phyloP scores from a whole-genome alignment of 495 filamentous ascomycete species.

The Elaphomyces granulatus region DNA sequence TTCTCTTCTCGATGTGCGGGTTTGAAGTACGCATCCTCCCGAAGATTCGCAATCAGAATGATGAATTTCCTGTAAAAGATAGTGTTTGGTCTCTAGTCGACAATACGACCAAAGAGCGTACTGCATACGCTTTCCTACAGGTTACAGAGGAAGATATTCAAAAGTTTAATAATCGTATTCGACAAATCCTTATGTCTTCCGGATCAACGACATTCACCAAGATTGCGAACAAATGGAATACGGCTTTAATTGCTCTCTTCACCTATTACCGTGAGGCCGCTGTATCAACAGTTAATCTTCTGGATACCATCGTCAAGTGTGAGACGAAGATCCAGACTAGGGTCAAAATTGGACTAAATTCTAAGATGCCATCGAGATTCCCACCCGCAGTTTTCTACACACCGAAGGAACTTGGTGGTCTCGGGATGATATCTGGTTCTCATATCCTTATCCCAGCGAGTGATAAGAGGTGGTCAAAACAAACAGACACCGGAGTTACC shows the following conservation, averaged over 20 bases:
- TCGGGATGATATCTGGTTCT: conserved; percentile 98
- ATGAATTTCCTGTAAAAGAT: conserved; percentile 95
- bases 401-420: conserved; percentile 91
- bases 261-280: conserved; percentile 98
- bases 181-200: conserved; percentile 98
- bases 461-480: conserved; percentile 96
- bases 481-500: conserved; percentile 93
- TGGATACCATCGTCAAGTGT: conserved; percentile 98
- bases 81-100: conserved; percentile 97
- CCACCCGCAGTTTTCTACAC: conserved; percentile 99
- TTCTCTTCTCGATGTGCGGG: conserved; percentile 95
- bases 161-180: conserved; percentile 98
- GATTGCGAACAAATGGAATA: conserved; percentile 99
- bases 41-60: conserved; percentile 87
- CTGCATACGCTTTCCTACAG: conserved; percentile 94
- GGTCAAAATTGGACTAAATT: conserved; percentile 98
- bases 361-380: conserved; percentile 99
- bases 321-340: conserved; percentile 99
- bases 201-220: conserved; percentile 99
- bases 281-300: conserved; percentile 87
- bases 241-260: conserved; percentile 93
- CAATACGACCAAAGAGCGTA: conserved; percentile 90
- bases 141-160: conserved; percentile 98
- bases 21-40: conserved; percentile 97
- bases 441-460: conserved; percentile 97